These are phyloP conservation scores for Incumbomyces delicatus DNA, from an alignment of 2,329 filamentous ascomycete species.

Conservation along the genomic window DNA sequence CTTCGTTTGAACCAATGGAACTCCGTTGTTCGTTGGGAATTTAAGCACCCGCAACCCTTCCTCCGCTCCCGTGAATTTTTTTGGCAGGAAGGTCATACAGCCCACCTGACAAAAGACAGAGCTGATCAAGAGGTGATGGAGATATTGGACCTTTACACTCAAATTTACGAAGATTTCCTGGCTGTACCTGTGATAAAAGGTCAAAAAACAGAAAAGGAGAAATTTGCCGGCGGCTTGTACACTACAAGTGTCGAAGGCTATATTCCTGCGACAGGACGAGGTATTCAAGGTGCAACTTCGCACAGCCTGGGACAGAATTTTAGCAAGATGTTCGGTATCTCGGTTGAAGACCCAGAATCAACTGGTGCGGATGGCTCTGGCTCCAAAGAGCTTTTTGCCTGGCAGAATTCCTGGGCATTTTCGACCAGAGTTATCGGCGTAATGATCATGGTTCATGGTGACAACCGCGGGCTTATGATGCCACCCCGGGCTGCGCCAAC, in stretches of 20 bases:
- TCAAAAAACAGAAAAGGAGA: conserved; percentile 92
- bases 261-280: conserved; percentile 87
- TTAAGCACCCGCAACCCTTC: conserved; percentile 81
- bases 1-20: conserved; percentile 97
- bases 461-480: conserved; percentile 88
- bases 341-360: conserved; percentile 75
- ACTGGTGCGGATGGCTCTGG: conserved; percentile 63
- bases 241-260: conserved; percentile 96
- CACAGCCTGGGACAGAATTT: conserved; percentile 96
- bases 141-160: conserved; percentile 86
- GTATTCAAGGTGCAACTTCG: conserved; percentile 91
- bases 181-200: conserved; percentile 92
- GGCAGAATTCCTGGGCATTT: conserved; percentile 99
- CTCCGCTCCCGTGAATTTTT: conserved; percentile 88
- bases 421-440: conserved; percentile 95
- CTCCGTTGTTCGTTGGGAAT: conserved; percentile 90
- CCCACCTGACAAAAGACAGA: conserved; percentile 73
- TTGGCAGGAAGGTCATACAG: conserved; percentile 95
- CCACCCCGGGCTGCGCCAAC: conserved; percentile 81
- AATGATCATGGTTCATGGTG: conserved; percentile 97
- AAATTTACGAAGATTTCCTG: conserved; percentile 84
- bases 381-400: conserved; percentile 60
- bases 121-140: conserved; percentile 80
- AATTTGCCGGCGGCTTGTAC: conserved; percentile 93
- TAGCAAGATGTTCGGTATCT: conserved; percentile 98